A percentile compares a stretch with the other conserved stretches of the same genome.
These are phyloP conservation scores for Ordospora pajunii DNA, from an alignment of 371 early-diverging fungal genomes.

Conservation along the genomic window DNA sequence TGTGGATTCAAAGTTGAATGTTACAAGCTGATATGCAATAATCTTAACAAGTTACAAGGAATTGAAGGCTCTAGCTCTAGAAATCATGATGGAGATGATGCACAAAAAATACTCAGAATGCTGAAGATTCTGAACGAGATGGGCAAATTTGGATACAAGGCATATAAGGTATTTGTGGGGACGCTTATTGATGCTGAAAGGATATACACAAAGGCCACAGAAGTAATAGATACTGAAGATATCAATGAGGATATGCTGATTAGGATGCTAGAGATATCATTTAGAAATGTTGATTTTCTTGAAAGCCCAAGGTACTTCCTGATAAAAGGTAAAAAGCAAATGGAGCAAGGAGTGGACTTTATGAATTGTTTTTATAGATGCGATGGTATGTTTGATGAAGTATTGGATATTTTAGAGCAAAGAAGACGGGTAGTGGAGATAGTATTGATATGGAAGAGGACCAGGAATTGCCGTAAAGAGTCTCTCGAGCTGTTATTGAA, in stretches of 20 bases:
- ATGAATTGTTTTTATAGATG: background rate
- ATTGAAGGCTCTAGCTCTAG: background rate
- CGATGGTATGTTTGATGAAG: background rate
- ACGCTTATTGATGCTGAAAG: background rate
- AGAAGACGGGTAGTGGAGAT: background rate
- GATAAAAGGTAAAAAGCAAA: background rate
- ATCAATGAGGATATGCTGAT: background rate
- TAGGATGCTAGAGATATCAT: background rate
- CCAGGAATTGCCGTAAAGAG: background rate
- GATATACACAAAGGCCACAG: background rate
- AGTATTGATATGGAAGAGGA: background rate
- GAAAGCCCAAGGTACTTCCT: background rate
- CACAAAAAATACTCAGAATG: background rate
- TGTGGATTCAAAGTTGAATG: background rate
- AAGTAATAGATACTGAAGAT: background rate
- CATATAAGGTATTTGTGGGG: background rate
- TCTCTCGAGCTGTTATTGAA: background rate
- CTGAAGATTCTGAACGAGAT: background rate
- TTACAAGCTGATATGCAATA: conserved; percentile 1
- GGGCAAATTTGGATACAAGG: background rate
- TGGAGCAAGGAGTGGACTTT: background rate
- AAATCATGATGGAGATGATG: too few relatives aligned
- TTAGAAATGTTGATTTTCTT: conserved; percentile 3
- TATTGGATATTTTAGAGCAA: background rate
- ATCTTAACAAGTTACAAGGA: background rate